Conservation (phyloP, 768 basidiomycete genomes). For the Strobilomyces confusus region DNA sequence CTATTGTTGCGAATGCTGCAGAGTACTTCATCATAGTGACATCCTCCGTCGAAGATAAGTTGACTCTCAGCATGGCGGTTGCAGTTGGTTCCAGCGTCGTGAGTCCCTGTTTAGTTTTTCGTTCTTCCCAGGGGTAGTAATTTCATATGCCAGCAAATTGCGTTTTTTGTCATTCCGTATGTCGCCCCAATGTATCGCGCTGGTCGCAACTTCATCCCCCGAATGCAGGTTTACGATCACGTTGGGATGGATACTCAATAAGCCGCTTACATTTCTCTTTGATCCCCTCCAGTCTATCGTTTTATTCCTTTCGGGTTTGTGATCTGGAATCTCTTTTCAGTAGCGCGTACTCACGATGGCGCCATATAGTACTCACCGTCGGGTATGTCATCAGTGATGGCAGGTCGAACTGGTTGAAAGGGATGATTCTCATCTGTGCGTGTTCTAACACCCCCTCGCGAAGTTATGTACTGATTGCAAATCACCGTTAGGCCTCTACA, state of each 20-base stretch:
- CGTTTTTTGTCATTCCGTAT: constrained; percentile 63
- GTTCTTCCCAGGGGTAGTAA: not conserved
- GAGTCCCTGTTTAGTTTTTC: constrained; percentile 24
- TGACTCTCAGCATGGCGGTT: constrained; percentile 82
- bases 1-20: constrained; percentile 89
- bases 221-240: constrained; percentile 61
- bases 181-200: constrained; percentile 9
- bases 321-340: constrained; percentile 15
- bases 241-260: constrained; percentile 76
- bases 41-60: constrained; percentile 85
- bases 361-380: constrained; percentile 67
- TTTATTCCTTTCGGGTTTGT: constrained; percentile 19
- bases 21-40: constrained; percentile 92
- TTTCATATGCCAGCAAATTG: constrained; percentile 53
- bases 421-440: constrained; percentile 66
- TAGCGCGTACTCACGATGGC: not conserved
- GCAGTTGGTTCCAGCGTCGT: constrained; percentile 84
- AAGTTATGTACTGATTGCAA: too few species aligned
- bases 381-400: constrained; percentile 85
- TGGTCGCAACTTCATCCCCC: constrained; percentile 3
- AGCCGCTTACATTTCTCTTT: constrained; percentile 77
- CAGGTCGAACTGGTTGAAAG: constrained; percentile 89
- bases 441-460: not conserved
- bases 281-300: constrained; percentile 75
- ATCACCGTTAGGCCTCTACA: too few species aligned